Conservation (phyloP, 306 rosid species). For the Pyrus pyrifolia region DNA sequence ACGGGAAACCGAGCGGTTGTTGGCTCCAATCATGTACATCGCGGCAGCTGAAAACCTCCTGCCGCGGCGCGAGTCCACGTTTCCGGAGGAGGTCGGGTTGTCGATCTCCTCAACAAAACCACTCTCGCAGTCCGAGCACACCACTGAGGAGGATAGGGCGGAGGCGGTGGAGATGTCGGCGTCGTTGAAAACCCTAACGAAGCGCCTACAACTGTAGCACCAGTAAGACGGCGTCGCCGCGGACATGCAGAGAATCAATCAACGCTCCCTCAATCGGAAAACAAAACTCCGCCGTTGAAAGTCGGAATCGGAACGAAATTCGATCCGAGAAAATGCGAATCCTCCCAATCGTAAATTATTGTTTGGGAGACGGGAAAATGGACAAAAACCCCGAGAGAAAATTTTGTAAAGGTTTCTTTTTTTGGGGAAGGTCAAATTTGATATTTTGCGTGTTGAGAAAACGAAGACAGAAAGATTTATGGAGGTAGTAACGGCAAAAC, state of each 20-base stretch:
- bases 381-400: not conserved
- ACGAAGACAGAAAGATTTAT: not conserved
- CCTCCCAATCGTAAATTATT: not conserved
- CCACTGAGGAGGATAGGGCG: conserved; percentile 1
- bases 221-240: conserved; percentile 45
- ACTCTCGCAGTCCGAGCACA: conserved; percentile 56
- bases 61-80: conserved; percentile 33
- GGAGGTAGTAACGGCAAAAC: conserved; percentile 36
- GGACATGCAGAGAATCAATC: conserved; percentile 17
- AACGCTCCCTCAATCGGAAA: not conserved
- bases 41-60: conserved; percentile 44
- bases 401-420: not conserved
- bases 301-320: not conserved
- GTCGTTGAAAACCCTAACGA: conserved; percentile 35
- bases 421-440: not conserved
- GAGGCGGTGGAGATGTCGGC: conserved; percentile 3
- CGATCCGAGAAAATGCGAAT: not conserved
- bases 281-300: not conserved
- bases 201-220: conserved; percentile 76
- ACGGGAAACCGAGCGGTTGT: conserved; percentile 24
- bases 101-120: conserved; percentile 62
- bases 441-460: not conserved
- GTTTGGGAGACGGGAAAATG: conserved; percentile 18
- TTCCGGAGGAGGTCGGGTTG: conserved; percentile 19
- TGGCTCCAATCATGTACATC: conserved; percentile 63